These are phyloP conservation scores for Pleurotus tuber-regium DNA, from an alignment of 768 basidiomycete species.

Conservation along the genomic window DNA sequence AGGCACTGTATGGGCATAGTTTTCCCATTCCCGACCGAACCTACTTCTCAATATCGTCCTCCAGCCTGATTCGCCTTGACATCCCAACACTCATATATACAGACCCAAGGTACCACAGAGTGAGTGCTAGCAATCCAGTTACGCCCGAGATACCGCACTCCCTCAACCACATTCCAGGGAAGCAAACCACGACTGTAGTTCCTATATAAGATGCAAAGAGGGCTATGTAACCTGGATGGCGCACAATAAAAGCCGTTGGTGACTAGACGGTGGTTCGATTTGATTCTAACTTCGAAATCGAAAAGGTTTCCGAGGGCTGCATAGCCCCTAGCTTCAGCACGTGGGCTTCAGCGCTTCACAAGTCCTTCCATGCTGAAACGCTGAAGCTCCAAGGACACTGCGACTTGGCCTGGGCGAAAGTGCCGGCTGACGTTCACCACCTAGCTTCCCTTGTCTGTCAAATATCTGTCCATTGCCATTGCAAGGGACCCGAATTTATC, in stretches of 20 bases:
- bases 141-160: background rate
- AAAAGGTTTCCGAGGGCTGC: background rate
- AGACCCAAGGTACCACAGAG: background rate
- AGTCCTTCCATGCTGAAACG: too few relatives aligned
- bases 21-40: background rate
- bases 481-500: too few relatives aligned
- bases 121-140: background rate
- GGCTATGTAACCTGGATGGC: background rate
- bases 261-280: background rate
- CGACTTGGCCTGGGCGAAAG: too few relatives aligned
- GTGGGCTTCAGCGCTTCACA: too few relatives aligned
- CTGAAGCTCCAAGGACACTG: too few relatives aligned
- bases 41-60: background rate
- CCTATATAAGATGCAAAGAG: background rate
- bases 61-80: background rate
- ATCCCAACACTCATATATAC: background rate
- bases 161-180: background rate
- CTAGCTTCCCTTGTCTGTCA: too few relatives aligned
- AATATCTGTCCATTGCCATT: too few relatives aligned
- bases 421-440: too few relatives aligned
- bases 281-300: background rate
- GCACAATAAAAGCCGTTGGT: background rate
- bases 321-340: too few relatives aligned
- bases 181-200: background rate
- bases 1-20: slow-evolving; percentile 22